phyloP scores from a whole-genome alignment of 805 yeast genomes.

The Cyberlindnera veronae region DNA sequence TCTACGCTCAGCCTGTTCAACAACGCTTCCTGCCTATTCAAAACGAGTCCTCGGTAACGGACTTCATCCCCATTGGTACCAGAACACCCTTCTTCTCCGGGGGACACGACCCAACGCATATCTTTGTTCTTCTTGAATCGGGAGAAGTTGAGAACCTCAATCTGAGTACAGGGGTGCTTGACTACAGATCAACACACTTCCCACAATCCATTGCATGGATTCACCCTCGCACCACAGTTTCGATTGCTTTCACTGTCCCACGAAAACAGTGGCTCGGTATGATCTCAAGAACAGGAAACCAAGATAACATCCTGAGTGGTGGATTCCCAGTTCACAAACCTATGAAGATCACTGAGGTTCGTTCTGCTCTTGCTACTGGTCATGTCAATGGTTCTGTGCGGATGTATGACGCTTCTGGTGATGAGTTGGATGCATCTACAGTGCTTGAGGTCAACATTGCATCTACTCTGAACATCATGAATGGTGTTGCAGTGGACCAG shows the following conservation, averaged over 20 bases:
- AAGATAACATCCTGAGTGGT: conserved; percentile 60
- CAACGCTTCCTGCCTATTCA: conserved; percentile 56
- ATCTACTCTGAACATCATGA: conserved; percentile 42
- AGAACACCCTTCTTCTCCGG: conserved; percentile 78
- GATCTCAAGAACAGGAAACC: conserved; percentile 46
- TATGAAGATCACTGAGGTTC: conserved; percentile 44
- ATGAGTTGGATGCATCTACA: conserved; percentile 58
- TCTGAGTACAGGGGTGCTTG: conserved; percentile 52
- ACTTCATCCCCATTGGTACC: conserved; percentile 52
- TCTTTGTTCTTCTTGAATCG: conserved; percentile 55
- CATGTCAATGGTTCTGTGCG: conserved; percentile 83
- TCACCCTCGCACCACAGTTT: conserved; percentile 63
- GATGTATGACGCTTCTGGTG: conserved; percentile 78
- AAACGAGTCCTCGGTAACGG: conserved; percentile 39
- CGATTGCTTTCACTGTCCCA: conserved; percentile 54
- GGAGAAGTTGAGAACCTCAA: conserved; percentile 64
- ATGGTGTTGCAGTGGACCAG: conserved; percentile 44
- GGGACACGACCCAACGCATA: conserved; percentile 66
- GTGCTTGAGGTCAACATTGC: conserved; percentile 59
- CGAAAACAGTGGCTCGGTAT: conserved; percentile 78
- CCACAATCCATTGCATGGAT: conserved; percentile 82
- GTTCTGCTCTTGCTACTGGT: conserved; percentile 74
- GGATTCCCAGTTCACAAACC: conserved; percentile 65
- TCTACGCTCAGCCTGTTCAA: conserved; percentile 58
- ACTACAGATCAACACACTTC: conserved; percentile 54